Percentiles rank a stretch among this genome's conserved stretches.
Conservation (phyloP, 495 filamentous ascomycete genomes). For the Penicillium canescens region DNA sequence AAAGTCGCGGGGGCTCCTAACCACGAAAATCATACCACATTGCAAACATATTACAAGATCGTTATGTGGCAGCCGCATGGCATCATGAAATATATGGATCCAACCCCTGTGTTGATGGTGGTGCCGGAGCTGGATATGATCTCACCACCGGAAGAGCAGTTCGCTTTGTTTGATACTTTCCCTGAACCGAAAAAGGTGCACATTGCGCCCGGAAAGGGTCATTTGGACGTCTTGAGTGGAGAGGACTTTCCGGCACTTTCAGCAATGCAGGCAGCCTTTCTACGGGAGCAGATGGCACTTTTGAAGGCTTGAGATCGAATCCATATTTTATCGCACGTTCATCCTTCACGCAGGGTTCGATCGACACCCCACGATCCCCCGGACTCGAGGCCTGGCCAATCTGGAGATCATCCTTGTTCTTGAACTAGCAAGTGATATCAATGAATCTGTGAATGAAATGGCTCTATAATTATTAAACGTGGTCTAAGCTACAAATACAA, state of each 20-base stretch:
- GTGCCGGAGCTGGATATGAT: neutral
- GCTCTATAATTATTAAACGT: neutral
- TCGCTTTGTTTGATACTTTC: neutral
- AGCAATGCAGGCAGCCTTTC: no score
- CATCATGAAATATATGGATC: neutral
- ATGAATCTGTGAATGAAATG: neutral
- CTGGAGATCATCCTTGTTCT: no score
- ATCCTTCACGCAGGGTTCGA: no score
- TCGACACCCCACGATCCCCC: no score
- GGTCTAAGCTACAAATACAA: conserved; percentile 3
- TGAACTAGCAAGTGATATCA: no score
- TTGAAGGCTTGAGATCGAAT: no score
- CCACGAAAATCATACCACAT: neutral
- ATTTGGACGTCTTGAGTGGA: neutral
- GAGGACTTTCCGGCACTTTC: neutral
- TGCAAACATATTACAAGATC: neutral
- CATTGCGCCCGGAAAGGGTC: neutral
- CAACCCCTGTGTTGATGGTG: neutral
- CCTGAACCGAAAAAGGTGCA: neutral
- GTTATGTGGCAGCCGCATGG: neutral
- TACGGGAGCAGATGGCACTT: no score
- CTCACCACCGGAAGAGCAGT: neutral
- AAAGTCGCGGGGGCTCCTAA: neutral
- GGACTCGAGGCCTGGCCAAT: no score
- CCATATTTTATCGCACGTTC: no score